Percentiles rank a stretch among this genome's conserved stretches.
Evolutionary conservation across 2,329 filamentous ascomycete genomes (phyloP).

Genomic region (Arthrinium puccinioides): DNA sequence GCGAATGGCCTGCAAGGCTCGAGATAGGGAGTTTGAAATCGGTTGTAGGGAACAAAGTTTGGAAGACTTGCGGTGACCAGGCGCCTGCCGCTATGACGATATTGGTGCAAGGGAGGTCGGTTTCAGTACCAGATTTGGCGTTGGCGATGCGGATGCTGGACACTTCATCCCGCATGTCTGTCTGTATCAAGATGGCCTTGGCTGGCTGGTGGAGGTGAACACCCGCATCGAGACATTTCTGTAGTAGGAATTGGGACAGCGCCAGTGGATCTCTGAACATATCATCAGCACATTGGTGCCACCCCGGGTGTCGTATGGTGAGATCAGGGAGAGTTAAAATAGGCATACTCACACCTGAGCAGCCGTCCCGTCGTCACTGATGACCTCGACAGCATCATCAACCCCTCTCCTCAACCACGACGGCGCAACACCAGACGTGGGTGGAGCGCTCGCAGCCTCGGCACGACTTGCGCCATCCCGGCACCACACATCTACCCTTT

Average conservation of each 20-base stretch:
- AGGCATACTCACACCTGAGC: conserved; percentile 54
- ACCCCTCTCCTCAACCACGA: conserved; percentile 50
- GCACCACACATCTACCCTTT: conserved; percentile 58
- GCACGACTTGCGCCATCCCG: conserved; percentile 56
- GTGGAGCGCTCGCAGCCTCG: conserved; percentile 35
- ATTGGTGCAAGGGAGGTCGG: conserved; percentile 53
- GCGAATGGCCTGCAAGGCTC: conserved; percentile 63
- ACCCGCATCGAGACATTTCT: conserved; percentile 48
- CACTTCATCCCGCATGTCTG: conserved; percentile 42
- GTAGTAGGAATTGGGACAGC: conserved; percentile 59
- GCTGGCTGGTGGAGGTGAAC: conserved; percentile 62
- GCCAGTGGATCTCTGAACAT: conserved; percentile 53
- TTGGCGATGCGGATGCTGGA: conserved; percentile 43
- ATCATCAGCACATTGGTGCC: background rate
- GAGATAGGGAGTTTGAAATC: conserved; percentile 46
- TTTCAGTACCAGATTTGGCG: conserved; percentile 33
- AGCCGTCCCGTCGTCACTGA: conserved; percentile 52
- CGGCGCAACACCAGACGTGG: conserved; percentile 32
- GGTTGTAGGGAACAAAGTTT: conserved; percentile 53
- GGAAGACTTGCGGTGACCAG: conserved; percentile 64
- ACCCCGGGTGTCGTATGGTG: background rate
- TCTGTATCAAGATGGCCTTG: conserved; percentile 42
- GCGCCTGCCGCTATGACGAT: conserved; percentile 62
- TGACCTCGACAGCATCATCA: conserved; percentile 51
- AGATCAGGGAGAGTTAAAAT: background rate